Evolutionary conservation across 345 rosid genomes (phyloP), one percentile per base, ranked within the genome.

Genomic region (Syzygium jambos): DNA sequence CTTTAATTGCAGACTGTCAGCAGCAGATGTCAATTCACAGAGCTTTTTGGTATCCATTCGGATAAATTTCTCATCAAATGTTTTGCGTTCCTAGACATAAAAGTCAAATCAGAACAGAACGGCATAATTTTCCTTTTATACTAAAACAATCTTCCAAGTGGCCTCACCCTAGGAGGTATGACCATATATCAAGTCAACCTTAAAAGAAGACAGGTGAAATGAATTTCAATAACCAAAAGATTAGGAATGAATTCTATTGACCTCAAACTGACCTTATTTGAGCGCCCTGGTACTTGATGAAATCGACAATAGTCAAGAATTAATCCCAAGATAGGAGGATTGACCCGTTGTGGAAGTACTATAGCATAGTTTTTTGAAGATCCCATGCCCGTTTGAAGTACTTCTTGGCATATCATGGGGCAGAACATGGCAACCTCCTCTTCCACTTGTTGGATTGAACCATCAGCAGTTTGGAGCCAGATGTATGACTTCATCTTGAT

Each of bases 351-450:
- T 9, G 99, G 98, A 89, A 97, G 98, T 85, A 93, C 89, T 91
- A 96, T 94, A 52, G 98, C 95, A 91, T 93, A 90, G 85, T 93
- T 95, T 89, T 95, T 95, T 86, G 99, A 96, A 53, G 96, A 94
- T 54, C 99, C 98, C 94, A 91, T 91, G 89, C 98, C 95, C 56
- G 90, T 94, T 86, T 92, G 96, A 88, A 94, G 56, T 55, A 96
- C 95, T 91, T 97, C 98, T 83, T 92, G 95, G 87, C 95, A 95
- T 91, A 97, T 97, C 95, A 97, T 91, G 88, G 98, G 98, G 90
- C 98, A 96, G 92, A 93, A 97, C 96, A 95, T 95, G 84, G 98
- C 98, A 91, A 95, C 95, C 95, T 94, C 98, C 91, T 95, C 93
- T 89, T 97, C 99, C 86, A 96, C 98, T 95, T 93, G 98, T 86